Evolutionary conservation across 176 grass and related monocot species (phyloP).

Genomic region (Phoenix dactylifera): DNA sequence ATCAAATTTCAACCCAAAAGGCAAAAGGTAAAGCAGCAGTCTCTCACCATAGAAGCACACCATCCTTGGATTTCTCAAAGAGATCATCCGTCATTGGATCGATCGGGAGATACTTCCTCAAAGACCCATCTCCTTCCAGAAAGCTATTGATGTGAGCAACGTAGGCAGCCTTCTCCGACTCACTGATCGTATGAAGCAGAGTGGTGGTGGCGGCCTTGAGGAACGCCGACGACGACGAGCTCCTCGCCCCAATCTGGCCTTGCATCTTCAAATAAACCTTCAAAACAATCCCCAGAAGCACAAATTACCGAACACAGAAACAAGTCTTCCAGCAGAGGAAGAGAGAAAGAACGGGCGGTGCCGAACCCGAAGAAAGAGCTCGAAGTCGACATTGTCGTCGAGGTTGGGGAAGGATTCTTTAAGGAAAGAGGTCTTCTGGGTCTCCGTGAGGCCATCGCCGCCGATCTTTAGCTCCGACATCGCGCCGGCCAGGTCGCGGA

Average conservation of each 20-base stretch:
- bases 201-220: constrained; percentile 85
- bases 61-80: constrained; percentile 81
- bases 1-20: too few relatives aligned
- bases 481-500: constrained; percentile 54
- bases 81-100: constrained; percentile 67
- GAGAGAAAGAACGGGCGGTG: neutral
- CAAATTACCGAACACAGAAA: neutral
- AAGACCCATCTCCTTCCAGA: constrained; percentile 56
- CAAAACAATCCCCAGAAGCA: neutral
- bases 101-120: constrained; percentile 59
- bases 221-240: constrained; percentile 23
- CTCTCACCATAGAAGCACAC: constrained; percentile 71
- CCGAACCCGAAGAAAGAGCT: constrained; percentile 62
- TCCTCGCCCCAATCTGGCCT: constrained; percentile 30
- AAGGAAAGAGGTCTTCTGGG: constrained; percentile 48
- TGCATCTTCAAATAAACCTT: constrained; percentile 70
- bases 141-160: constrained; percentile 90
- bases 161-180: constrained; percentile 89
- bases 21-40: too few relatives aligned
- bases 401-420: constrained; percentile 32
- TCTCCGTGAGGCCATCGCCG: constrained; percentile 27
- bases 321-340: neutral
- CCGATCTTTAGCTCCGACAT: constrained; percentile 29
- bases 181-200: constrained; percentile 93
- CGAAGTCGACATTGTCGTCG: constrained; percentile 49